These are phyloP conservation scores for Fusarium pseudoanthophilum DNA, from an alignment of 2,329 filamentous ascomycete genomes.

Conservation along the genomic window DNA sequence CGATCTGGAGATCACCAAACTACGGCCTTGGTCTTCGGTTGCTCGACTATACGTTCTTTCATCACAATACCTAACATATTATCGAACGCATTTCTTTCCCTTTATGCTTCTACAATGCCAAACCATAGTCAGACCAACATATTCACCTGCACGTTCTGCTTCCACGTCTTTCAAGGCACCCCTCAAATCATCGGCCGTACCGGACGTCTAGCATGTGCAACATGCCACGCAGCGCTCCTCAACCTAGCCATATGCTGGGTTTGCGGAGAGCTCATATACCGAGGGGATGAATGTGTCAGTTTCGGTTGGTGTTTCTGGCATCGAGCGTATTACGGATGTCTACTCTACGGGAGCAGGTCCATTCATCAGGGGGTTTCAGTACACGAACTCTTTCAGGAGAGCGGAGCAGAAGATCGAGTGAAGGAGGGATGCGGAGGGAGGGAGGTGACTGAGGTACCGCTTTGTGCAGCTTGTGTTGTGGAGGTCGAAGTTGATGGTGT, in stretches of 20 bases:
- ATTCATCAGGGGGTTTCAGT: conserved; percentile 51
- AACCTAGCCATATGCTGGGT: conserved; percentile 68
- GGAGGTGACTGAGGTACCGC: conserved; percentile 60
- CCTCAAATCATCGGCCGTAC: conserved; percentile 58
- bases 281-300: conserved; percentile 65
- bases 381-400: conserved; percentile 48
- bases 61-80: neutral
- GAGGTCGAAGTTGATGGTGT: conserved; percentile 53
- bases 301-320: conserved; percentile 73
- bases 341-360: conserved; percentile 59
- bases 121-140: conserved; percentile 25
- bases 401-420: neutral
- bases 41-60: conserved; percentile 12
- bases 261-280: conserved; percentile 65
- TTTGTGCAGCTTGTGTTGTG: conserved; percentile 60
- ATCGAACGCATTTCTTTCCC: neutral
- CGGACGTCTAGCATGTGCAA: conserved; percentile 60
- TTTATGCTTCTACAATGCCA: conserved; percentile 22
- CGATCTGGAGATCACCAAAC: neutral
- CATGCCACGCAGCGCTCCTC: conserved; percentile 60
- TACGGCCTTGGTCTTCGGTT: neutral
- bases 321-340: conserved; percentile 64
- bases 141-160: conserved; percentile 69
- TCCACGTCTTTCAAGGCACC: conserved; percentile 51
- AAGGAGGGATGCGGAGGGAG: conserved; percentile 33